Conservation (phyloP, 1,284 basidiomycete species). For the Bondarzewia mesenterica region DNA sequence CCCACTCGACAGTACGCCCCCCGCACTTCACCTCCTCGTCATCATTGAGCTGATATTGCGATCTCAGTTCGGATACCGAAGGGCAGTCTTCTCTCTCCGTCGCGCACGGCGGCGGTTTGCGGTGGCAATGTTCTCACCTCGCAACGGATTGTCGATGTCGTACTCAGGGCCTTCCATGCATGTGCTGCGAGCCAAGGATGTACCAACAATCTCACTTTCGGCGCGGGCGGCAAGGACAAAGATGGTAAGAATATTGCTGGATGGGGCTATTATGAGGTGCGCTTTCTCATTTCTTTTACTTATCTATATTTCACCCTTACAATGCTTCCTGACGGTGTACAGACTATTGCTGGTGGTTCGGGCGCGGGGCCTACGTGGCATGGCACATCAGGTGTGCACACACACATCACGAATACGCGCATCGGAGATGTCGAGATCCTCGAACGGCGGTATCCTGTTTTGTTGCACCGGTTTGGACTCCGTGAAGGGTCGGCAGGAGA, state of each 20-base stretch:
- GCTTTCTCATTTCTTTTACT: too few relatives aligned
- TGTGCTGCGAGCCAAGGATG: slow-evolving; percentile 93
- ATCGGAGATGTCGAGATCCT: slow-evolving; percentile 92
- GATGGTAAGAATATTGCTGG: slow-evolving; percentile 72
- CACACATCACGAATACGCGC: slow-evolving; percentile 91
- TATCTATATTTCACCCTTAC: too few relatives aligned
- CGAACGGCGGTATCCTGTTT: slow-evolving; percentile 84
- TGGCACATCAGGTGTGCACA: slow-evolving; percentile 82
- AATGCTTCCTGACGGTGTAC: not conserved
- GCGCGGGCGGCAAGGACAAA: slow-evolving; percentile 79
- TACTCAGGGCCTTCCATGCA: slow-evolving; percentile 89
- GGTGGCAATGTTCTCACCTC: slow-evolving; percentile 91
- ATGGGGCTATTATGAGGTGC: slow-evolving; percentile 92
- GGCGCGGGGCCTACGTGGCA: slow-evolving; percentile 90
- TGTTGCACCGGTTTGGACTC: slow-evolving; percentile 79
- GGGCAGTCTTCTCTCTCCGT: slow-evolving; percentile 77
- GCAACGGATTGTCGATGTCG: slow-evolving; percentile 92
- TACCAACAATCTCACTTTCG: slow-evolving; percentile 92
- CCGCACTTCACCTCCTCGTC: not conserved
- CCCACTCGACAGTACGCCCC: slow-evolving; percentile 57
- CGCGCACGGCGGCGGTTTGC: slow-evolving; percentile 83
- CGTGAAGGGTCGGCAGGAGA: slow-evolving; percentile 71
- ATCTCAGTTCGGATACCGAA: slow-evolving; percentile 70
- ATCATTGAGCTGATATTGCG: slow-evolving; percentile 10
- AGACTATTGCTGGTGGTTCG: slow-evolving; percentile 91